These are phyloP conservation scores for Talaromyces amestolkiae DNA, from an alignment of 2,329 filamentous ascomycete genomes.

Conservation along the genomic window DNA sequence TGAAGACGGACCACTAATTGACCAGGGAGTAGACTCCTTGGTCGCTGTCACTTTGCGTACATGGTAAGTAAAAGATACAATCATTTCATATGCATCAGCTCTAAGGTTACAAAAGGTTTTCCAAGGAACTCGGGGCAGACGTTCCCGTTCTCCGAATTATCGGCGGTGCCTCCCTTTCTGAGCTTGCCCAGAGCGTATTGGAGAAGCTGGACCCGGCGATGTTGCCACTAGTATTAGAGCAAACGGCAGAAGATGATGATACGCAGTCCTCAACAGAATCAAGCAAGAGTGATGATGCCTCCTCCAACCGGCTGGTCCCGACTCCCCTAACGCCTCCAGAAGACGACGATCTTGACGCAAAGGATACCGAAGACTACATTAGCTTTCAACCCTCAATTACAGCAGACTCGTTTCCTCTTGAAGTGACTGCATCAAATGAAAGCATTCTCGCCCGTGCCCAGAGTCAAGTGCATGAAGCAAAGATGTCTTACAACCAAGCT, in stretches of 20 bases:
- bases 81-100: neutral
- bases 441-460: neutral
- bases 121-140: constrained; percentile 44
- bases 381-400: neutral
- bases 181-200: neutral
- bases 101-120: constrained; percentile 23
- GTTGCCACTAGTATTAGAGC: neutral
- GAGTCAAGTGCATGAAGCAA: neutral
- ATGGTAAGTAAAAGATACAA: constrained; percentile 38
- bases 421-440: neutral
- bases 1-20: neutral
- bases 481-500: neutral
- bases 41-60: neutral
- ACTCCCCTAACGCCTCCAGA: neutral
- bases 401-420: neutral
- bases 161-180: constrained; percentile 25
- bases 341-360: neutral
- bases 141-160: constrained; percentile 49
- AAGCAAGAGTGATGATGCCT: neutral
- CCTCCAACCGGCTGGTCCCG: neutral
- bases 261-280: neutral
- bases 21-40: constrained; percentile 25
- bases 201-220: neutral
- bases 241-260: neutral
- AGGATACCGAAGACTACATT: neutral